phyloP scores from a whole-genome alignment of 2,329 filamentous ascomycete genomes.

The Cordyceps cateniannulata region DNA sequence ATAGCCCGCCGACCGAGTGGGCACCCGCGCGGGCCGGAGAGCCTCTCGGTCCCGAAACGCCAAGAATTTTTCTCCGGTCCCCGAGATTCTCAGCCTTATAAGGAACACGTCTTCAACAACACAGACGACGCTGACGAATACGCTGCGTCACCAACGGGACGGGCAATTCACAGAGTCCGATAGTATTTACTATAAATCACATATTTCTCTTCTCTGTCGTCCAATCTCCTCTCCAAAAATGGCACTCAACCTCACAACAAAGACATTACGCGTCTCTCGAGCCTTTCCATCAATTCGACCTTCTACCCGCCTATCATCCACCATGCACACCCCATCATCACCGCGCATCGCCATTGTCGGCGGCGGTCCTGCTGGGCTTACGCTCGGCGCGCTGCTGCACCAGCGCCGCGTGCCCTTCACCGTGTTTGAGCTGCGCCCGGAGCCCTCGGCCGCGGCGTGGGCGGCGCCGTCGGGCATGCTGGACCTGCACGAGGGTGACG shows the following conservation, averaged over 20 bases:
- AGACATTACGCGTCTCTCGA: neutral
- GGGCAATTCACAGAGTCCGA: too few relatives aligned
- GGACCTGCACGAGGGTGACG: constrained; percentile 41
- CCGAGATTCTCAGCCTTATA: too few relatives aligned
- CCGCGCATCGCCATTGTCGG: constrained; percentile 38
- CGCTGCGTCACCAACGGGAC: too few relatives aligned
- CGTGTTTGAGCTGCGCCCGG: constrained; percentile 29
- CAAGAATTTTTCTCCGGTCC: too few relatives aligned
- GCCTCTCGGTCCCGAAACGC: too few relatives aligned
- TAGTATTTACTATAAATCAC: too few relatives aligned
- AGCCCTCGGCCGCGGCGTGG: constrained; percentile 21
- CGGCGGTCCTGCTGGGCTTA: constrained; percentile 40
- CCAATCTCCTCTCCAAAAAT: neutral
- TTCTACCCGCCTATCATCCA: neutral
- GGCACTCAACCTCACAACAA: neutral
- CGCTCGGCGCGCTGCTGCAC: constrained; percentile 40
- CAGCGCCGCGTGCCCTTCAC: constrained; percentile 27
- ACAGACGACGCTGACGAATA: too few relatives aligned
- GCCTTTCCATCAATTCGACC: neutral
- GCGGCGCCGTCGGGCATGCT: constrained; percentile 34
- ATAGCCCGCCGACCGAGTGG: too few relatives aligned
- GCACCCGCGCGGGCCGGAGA: too few relatives aligned
- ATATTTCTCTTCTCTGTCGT: too few relatives aligned
- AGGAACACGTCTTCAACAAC: too few relatives aligned
- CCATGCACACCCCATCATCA: neutral